A percentile compares a stretch with the other conserved stretches of the same genome.
These are phyloP conservation scores for Malassezia japonica DNA, from an alignment of 1,284 basidiomycete species.

Conservation along the genomic window DNA sequence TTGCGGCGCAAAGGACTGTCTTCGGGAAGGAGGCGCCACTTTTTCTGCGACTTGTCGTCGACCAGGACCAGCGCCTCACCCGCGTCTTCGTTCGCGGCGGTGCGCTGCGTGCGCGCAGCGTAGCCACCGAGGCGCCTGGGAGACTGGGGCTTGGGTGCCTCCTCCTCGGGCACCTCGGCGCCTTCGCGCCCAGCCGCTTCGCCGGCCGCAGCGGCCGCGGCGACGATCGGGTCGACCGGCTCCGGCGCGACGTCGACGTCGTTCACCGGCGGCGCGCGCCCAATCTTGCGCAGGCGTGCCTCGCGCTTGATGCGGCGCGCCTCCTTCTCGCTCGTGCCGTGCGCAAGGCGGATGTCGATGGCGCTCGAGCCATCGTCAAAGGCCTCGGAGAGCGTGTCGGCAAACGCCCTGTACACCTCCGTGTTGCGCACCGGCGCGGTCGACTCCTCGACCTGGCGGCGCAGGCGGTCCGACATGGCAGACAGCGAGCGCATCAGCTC, in stretches of 20 bases:
- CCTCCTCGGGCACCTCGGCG: background rate
- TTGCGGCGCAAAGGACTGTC: slow-evolving; percentile 33
- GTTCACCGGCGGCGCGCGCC: slow-evolving; percentile 28
- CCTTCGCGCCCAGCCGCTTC: slow-evolving; percentile 21
- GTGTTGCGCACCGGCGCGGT: slow-evolving; percentile 68
- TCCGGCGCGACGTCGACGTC: slow-evolving; percentile 29
- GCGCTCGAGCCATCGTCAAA: slow-evolving; percentile 86
- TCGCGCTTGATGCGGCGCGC: slow-evolving; percentile 50
- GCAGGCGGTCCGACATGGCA: slow-evolving; percentile 31
- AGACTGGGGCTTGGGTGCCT: background rate
- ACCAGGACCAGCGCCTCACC: slow-evolving; percentile 33
- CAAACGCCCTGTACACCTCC: slow-evolving; percentile 80
- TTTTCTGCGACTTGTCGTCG: slow-evolving; percentile 32
- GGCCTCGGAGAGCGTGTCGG: slow-evolving; percentile 79
- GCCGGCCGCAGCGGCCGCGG: slow-evolving; percentile 26
- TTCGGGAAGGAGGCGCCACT: slow-evolving; percentile 33
- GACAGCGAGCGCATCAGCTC: slow-evolving; percentile 59
- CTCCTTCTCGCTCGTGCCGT: slow-evolving; percentile 64
- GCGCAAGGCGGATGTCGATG: slow-evolving; percentile 44
- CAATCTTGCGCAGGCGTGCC: slow-evolving; percentile 41
- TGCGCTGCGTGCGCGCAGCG: slow-evolving; percentile 24
- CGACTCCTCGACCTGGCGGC: slow-evolving; percentile 33
- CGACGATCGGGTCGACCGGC: slow-evolving; percentile 22
- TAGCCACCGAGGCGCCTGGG: slow-evolving; percentile 26
- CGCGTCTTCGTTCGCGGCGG: slow-evolving; percentile 25